A percentile compares a stretch with the other conserved stretches of the same genome.
phyloP scores from a whole-genome alignment of 805 yeast species.

The Metschnikowia corniflorae region DNA sequence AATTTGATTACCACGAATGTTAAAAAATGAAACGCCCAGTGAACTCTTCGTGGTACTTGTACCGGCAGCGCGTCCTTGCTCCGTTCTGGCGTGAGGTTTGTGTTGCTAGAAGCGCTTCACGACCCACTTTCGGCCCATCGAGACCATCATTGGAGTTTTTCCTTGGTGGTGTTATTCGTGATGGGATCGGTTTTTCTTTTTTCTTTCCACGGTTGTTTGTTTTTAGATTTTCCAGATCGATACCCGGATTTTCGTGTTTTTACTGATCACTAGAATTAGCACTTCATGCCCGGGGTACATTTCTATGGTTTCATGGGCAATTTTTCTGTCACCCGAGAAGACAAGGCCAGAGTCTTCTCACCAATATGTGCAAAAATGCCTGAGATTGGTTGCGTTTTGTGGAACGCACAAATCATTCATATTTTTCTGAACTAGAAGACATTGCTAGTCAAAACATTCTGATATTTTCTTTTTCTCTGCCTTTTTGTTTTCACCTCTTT shows the following conservation, averaged over 20 bases:
- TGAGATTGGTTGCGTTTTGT: too few relatives aligned
- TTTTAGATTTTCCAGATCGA: conserved; percentile 36
- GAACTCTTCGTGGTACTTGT: conserved; percentile 18
- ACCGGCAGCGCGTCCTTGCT: conserved; percentile 15
- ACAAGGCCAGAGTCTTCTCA: too few relatives aligned
- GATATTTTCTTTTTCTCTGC: too few relatives aligned
- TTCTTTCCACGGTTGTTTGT: conserved; percentile 32
- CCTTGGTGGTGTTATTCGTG: conserved; percentile 10
- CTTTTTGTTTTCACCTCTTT: too few relatives aligned
- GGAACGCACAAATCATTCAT: too few relatives aligned
- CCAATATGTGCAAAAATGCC: too few relatives aligned
- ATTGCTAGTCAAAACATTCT: too few relatives aligned
- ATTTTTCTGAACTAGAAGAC: too few relatives aligned
- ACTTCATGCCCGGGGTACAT: conserved; percentile 52
- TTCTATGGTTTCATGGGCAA: too few relatives aligned
- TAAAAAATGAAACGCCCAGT: conserved; percentile 33
- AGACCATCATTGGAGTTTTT: conserved; percentile 19
- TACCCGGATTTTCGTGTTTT: conserved; percentile 47
- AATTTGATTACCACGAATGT: conserved; percentile 29
- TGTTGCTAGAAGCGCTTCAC: conserved; percentile 19
- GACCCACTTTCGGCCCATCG: conserved; percentile 7
- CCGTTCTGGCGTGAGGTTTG: conserved; percentile 24
- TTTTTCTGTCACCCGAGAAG: too few relatives aligned
- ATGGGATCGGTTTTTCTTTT: conserved; percentile 22
- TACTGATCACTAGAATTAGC: conserved; percentile 36